Percentiles rank a stretch among this genome's conserved stretches.
Evolutionary conservation across 2,329 filamentous ascomycete species (phyloP).

Genomic region (Cytospora piceae): DNA sequence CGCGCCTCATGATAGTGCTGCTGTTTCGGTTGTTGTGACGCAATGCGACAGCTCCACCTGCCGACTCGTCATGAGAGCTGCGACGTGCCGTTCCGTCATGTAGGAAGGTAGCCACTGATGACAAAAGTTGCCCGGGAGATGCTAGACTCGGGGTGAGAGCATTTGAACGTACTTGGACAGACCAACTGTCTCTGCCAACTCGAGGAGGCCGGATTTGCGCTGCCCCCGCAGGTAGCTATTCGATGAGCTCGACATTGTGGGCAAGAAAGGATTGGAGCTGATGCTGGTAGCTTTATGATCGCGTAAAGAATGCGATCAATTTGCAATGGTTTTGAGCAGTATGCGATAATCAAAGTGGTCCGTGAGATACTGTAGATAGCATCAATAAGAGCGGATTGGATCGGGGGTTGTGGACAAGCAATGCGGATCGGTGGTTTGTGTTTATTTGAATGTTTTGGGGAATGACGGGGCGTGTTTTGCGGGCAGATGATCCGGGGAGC

Average conservation of each 20-base stretch:
- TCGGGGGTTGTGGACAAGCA: constrained; percentile 9
- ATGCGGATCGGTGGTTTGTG: constrained; percentile 19
- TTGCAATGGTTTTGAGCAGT: constrained; percentile 34
- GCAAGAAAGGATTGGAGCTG: constrained; percentile 32
- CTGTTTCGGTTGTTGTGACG: neutral
- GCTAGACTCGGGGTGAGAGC: constrained; percentile 18
- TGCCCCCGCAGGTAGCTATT: constrained; percentile 79
- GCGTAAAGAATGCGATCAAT: constrained; percentile 38
- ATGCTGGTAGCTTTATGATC: constrained; percentile 30
- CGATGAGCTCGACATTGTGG: constrained; percentile 58
- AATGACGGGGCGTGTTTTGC: constrained; percentile 7
- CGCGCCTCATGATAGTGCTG: neutral
- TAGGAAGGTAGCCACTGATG: neutral
- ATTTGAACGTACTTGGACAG: constrained; percentile 68
- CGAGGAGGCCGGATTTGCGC: constrained; percentile 79
- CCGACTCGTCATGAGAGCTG: neutral
- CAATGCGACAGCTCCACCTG: constrained; percentile 15
- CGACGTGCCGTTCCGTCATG: neutral
- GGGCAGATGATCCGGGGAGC: constrained; percentile 16
- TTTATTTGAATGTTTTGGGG: constrained; percentile 21
- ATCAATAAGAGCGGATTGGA: constrained; percentile 14
- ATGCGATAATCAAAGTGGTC: constrained; percentile 16
- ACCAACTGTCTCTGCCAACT: constrained; percentile 72
- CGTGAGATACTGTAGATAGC: constrained; percentile 17
- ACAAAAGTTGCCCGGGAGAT: neutral